Conservation (phyloP, 2,329 filamentous ascomycete species). For the Cladosporium cucumerinum region DNA sequence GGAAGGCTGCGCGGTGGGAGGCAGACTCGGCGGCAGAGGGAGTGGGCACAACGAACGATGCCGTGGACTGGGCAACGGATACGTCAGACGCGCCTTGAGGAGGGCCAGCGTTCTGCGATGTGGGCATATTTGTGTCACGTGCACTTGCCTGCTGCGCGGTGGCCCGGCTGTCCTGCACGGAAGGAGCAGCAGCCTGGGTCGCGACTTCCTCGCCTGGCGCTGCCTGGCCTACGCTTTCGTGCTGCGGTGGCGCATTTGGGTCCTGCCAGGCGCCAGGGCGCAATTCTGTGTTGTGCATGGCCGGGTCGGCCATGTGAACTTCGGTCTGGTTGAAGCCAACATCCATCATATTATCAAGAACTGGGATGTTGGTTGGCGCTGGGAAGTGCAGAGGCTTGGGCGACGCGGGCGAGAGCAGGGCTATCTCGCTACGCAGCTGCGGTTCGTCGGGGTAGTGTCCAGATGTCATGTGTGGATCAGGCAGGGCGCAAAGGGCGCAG, state of each 20-base stretch:
- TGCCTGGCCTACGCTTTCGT: background rate
- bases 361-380: conserved; percentile 65
- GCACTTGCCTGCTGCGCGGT: conserved; percentile 11
- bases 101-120: conserved; percentile 3
- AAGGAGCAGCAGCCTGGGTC: conserved; percentile 5
- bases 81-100: conserved; percentile 11
- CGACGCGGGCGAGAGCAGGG: conserved; percentile 62
- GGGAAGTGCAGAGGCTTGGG: conserved; percentile 67
- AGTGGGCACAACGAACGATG: conserved; percentile 2
- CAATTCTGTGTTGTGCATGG: conserved; percentile 34
- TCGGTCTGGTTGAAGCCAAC: conserved; percentile 66
- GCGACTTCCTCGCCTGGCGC: conserved; percentile 4
- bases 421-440: conserved; percentile 61
- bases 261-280: conserved; percentile 34
- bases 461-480: conserved; percentile 52
- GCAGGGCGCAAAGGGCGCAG: conserved; percentile 23
- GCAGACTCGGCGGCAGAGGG: conserved; percentile 1
- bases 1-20: conserved; percentile 14
- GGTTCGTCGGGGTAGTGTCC: conserved; percentile 51
- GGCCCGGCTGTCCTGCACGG: background rate
- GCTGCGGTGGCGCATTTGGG: conserved; percentile 21
- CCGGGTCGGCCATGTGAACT: conserved; percentile 48
- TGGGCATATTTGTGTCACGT: conserved; percentile 4
- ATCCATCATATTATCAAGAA: conserved; percentile 70
- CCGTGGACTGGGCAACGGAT: conserved; percentile 7